Evolutionary conservation across 768 basidiomycete genomes (phyloP).

Genomic region (Auricularia sp.): DNA sequence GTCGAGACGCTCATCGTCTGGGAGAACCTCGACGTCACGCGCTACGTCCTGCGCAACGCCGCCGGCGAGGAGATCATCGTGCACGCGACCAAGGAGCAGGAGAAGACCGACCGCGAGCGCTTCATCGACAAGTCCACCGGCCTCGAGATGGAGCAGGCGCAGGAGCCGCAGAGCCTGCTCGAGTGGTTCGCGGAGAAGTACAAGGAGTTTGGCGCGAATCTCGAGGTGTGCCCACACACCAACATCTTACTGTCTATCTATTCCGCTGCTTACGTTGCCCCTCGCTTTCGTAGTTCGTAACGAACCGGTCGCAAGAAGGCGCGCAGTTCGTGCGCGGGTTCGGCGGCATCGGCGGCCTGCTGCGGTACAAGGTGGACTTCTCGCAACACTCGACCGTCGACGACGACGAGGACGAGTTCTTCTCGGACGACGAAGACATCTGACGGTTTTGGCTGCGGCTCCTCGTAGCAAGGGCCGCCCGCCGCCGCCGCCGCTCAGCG

Average conservation of each 20-base stretch:
- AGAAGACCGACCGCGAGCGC: slow-evolving; percentile 80
- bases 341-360: slow-evolving; percentile 91
- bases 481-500: background rate
- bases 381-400: slow-evolving; percentile 62
- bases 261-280: background rate
- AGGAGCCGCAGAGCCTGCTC: slow-evolving; percentile 76
- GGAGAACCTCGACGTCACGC: slow-evolving; percentile 91
- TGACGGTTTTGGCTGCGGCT: slow-evolving; percentile 72
- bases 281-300: slow-evolving; percentile 48
- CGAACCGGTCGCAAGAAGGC: slow-evolving; percentile 93
- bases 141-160: slow-evolving; percentile 84
- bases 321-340: slow-evolving; percentile 98
- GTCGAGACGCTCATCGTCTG: slow-evolving; percentile 97
- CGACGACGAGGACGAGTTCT: slow-evolving; percentile 80
- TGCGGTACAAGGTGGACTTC: slow-evolving; percentile 98
- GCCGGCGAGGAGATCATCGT: slow-evolving; percentile 70
- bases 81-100: slow-evolving; percentile 69
- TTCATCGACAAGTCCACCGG: slow-evolving; percentile 93
- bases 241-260: background rate
- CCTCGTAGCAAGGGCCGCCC: background rate
- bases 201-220: slow-evolving; percentile 91
- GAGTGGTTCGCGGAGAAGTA: slow-evolving; percentile 99
- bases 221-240: slow-evolving; percentile 46
- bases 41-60: slow-evolving; percentile 83
- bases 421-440: slow-evolving; percentile 65